Conservation (phyloP, 352 stramenopile genomes). For the Globisporangium megalacanthum region DNA sequence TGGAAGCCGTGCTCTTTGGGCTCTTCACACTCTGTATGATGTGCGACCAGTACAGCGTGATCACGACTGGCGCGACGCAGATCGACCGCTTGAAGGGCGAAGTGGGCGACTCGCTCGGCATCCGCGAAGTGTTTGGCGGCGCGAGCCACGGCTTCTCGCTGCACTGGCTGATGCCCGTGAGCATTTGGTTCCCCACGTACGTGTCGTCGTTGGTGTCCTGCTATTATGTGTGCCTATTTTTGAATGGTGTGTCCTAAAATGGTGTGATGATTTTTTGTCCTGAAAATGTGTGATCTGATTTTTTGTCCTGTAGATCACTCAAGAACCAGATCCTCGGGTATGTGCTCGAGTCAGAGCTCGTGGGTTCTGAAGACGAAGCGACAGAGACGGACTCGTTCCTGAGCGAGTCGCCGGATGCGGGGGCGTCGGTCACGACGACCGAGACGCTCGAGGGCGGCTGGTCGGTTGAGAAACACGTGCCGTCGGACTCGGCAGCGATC, state of each 20-base stretch:
- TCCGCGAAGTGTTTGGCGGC: conserved; percentile 83
- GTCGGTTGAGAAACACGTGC: conserved; percentile 80
- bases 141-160: conserved; percentile 46
- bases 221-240: too few relatives aligned
- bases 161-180: conserved; percentile 79
- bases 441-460: conserved; percentile 78
- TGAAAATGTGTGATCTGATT: not conserved
- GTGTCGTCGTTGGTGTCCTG: conserved; percentile 5
- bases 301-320: conserved; percentile 39
- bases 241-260: not conserved
- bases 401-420: conserved; percentile 27
- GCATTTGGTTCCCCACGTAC: conserved; percentile 85
- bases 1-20: conserved; percentile 94
- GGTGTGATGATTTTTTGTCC: conserved; percentile 3
- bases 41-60: conserved; percentile 97
- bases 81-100: conserved; percentile 97
- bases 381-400: conserved; percentile 75
- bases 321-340: conserved; percentile 84
- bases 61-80: conserved; percentile 94
- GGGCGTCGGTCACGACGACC: conserved; percentile 41
- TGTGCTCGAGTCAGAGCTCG: conserved; percentile 70
- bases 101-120: conserved; percentile 54
- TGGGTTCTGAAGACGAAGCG: conserved; percentile 59
- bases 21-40: conserved; percentile 99
- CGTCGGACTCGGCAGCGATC: conserved; percentile 39